phyloP scores from a whole-genome alignment of 805 yeast species.

The Ogataea glucozyma region DNA sequence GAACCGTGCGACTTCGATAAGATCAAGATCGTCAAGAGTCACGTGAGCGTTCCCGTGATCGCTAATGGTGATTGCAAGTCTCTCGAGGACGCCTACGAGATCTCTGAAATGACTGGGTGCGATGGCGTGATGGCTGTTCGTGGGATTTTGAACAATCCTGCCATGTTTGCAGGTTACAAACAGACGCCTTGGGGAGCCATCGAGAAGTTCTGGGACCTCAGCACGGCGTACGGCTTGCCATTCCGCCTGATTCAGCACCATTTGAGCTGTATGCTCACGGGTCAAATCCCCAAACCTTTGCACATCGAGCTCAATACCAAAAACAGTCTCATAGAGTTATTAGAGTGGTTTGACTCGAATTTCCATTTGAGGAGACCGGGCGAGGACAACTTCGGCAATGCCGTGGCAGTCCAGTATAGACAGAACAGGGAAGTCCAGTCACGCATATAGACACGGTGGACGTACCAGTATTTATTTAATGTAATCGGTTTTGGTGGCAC shows the following conservation, averaged over 20 bases:
- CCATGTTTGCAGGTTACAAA: conserved; percentile 71
- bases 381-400: conserved; percentile 68
- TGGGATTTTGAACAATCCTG: conserved; percentile 85
- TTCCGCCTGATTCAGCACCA: conserved; percentile 86
- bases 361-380: conserved; percentile 67
- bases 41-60: conserved; percentile 75
- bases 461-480: neutral
- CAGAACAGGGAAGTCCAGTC: conserved; percentile 32
- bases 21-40: conserved; percentile 60
- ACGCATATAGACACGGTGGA: conserved; percentile 23
- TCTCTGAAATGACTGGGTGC: conserved; percentile 66
- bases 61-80: conserved; percentile 96
- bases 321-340: conserved; percentile 57
- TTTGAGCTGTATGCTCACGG: conserved; percentile 79
- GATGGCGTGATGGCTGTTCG: conserved; percentile 97
- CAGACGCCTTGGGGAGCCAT: conserved; percentile 90
- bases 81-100: conserved; percentile 60
- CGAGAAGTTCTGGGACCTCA: conserved; percentile 78
- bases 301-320: conserved; percentile 66
- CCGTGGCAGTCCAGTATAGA: conserved; percentile 33
- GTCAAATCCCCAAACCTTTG: conserved; percentile 45
- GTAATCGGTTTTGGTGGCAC: too few relatives aligned
- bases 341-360: conserved; percentile 79
- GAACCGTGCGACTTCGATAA: conserved; percentile 83
- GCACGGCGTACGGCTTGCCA: conserved; percentile 80